Evolutionary conservation across 768 basidiomycete species (phyloP).

Genomic region (Leucocoprinus leucothites): DNA sequence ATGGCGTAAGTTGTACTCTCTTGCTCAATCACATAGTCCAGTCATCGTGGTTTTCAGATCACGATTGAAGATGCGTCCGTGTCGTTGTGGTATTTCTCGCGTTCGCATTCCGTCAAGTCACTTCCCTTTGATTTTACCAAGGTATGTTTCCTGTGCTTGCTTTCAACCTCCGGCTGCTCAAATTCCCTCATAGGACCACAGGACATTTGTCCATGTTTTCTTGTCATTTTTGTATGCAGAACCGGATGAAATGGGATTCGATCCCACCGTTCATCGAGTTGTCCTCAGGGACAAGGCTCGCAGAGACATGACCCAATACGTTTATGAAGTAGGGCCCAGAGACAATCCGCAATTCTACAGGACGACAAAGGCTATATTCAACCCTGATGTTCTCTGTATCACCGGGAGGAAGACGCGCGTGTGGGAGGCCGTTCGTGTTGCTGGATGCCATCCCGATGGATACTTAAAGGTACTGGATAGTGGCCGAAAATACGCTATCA

Average conservation of each 20-base stretch:
- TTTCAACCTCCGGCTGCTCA: background rate
- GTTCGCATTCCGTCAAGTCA: constrained; percentile 5
- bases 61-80: constrained; percentile 9
- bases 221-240: constrained; percentile 7
- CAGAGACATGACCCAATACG: background rate
- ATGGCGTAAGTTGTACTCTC: constrained; percentile 19
- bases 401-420: constrained; percentile 8
- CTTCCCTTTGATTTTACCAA: constrained; percentile 7
- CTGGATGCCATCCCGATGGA: background rate
- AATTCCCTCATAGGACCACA: background rate
- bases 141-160: background rate
- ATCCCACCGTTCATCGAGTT: background rate
- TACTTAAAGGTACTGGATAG: background rate
- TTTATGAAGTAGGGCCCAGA: constrained; percentile 1
- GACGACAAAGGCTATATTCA: background rate
- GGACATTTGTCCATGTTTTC: constrained; percentile 4
- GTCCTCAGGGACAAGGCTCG: background rate
- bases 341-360: background rate
- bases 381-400: background rate
- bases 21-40: background rate
- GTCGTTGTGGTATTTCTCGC: constrained; percentile 10
- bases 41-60: background rate
- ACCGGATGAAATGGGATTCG: constrained; percentile 7
- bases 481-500: constrained; percentile 11
- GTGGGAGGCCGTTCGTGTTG: constrained; percentile 5